phyloP scores from a whole-genome alignment of 768 basidiomycete genomes.

The Pleurotus sapidus region DNA sequence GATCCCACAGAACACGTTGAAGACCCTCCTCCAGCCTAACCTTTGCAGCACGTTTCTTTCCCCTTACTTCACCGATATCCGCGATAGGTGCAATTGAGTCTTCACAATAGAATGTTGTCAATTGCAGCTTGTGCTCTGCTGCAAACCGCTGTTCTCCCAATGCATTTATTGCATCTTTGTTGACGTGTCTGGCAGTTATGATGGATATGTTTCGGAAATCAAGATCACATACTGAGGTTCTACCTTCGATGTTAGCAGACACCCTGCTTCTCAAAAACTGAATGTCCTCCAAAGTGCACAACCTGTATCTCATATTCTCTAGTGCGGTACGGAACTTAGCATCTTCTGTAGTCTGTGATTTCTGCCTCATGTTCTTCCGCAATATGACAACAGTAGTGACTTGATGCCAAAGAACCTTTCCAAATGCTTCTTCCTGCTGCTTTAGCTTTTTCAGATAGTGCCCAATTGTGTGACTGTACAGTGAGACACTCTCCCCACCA shows the following conservation, averaged over 20 bases:
- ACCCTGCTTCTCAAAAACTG: not conserved
- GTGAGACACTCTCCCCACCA: not conserved
- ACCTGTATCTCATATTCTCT: constrained; percentile 24
- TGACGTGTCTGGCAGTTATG: constrained; percentile 19
- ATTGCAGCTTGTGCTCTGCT: constrained; percentile 17
- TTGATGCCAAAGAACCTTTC: constrained; percentile 21
- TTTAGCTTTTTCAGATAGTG: not conserved
- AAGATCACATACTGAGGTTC: not conserved
- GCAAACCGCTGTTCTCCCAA: constrained; percentile 8
- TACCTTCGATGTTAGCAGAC: constrained; percentile 1
- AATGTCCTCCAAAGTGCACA: not conserved
- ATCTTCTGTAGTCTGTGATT: constrained; percentile 15
- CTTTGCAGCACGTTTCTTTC: too few species aligned
- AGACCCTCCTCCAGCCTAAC: too few species aligned
- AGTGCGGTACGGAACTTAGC: constrained; percentile 20
- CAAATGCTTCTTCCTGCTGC: constrained; percentile 16
- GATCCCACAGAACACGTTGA: too few species aligned
- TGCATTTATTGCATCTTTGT: constrained; percentile 18
- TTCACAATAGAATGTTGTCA: constrained; percentile 25
- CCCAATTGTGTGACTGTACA: constrained; percentile 18
- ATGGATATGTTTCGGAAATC: constrained; percentile 26
- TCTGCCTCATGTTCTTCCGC: too few species aligned
- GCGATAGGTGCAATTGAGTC: constrained; percentile 10
- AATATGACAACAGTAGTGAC: constrained; percentile 30
- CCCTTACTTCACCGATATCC: not conserved